Evolutionary conservation across 345 rosid genomes (phyloP).

Genomic region (Lepidium africanum): DNA sequence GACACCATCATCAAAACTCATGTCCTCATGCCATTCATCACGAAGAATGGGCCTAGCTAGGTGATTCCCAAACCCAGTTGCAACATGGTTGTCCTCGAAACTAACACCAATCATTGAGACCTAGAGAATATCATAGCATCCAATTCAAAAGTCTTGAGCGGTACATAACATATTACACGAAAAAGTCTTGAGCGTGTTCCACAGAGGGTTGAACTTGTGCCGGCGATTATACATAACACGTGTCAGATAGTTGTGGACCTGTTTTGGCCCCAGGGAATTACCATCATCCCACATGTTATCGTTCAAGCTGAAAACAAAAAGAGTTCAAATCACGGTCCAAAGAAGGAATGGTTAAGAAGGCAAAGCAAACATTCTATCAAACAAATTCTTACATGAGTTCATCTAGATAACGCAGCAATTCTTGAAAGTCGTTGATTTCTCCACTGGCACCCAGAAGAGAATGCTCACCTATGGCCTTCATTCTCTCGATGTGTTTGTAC

Average conservation of each 20-base stretch:
- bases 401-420: conserved; percentile 72
- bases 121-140: conserved; percentile 30
- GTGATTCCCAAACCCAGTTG: conserved; percentile 96
- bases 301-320: conserved; percentile 42
- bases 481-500: conserved; percentile 76
- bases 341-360: conserved; percentile 5
- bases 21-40: conserved; percentile 75
- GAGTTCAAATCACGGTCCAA: conserved; percentile 9
- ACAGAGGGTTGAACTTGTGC: conserved; percentile 80
- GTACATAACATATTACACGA: not conserved
- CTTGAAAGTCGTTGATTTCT: conserved; percentile 90
- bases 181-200: conserved; percentile 51
- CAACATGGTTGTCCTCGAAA: conserved; percentile 86
- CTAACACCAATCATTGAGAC: conserved; percentile 92
- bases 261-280: conserved; percentile 94
- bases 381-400: conserved; percentile 58
- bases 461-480: conserved; percentile 78
- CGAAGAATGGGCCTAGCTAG: conserved; percentile 93
- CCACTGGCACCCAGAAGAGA: conserved; percentile 94
- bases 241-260: conserved; percentile 84
- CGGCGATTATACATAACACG: conserved; percentile 89
- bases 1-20: conserved; percentile 86
- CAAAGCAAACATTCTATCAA: not conserved
- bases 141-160: not conserved
- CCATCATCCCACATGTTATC: conserved; percentile 99